Conservation (phyloP, 2,329 filamentous ascomycete species). For the Paecilomyces sp. region DNA sequence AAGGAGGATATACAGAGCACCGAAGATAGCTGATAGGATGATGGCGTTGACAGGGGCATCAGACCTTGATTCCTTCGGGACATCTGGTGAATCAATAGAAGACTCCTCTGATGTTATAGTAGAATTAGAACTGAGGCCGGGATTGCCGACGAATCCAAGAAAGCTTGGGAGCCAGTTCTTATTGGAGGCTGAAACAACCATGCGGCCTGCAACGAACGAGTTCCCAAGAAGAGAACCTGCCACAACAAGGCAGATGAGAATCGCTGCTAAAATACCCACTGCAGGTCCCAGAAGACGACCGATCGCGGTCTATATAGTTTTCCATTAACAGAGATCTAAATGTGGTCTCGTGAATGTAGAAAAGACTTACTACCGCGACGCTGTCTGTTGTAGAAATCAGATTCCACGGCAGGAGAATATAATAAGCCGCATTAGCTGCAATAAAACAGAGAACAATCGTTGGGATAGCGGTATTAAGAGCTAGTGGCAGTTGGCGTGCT, state of each 20-base stretch:
- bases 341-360: not conserved
- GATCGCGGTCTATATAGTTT: not conserved
- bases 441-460: not conserved
- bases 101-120: not conserved
- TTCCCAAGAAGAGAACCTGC: not conserved
- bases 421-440: not conserved
- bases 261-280: not conserved
- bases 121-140: not conserved
- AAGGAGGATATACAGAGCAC: not conserved
- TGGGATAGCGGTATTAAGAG: not conserved
- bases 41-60: not conserved
- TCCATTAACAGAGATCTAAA: not conserved
- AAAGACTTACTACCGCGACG: not conserved
- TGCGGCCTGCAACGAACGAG: not conserved
- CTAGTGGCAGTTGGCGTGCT: not conserved
- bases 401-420: not conserved
- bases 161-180: not conserved
- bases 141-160: not conserved
- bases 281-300: not conserved
- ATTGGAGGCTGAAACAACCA: not conserved
- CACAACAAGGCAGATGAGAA: not conserved
- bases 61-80: not conserved
- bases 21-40: not conserved
- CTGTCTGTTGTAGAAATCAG: not conserved
- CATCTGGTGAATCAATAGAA: not conserved